phyloP scores from a whole-genome alignment of 257 asterid species.

The Nicotiana noctiflora region DNA sequence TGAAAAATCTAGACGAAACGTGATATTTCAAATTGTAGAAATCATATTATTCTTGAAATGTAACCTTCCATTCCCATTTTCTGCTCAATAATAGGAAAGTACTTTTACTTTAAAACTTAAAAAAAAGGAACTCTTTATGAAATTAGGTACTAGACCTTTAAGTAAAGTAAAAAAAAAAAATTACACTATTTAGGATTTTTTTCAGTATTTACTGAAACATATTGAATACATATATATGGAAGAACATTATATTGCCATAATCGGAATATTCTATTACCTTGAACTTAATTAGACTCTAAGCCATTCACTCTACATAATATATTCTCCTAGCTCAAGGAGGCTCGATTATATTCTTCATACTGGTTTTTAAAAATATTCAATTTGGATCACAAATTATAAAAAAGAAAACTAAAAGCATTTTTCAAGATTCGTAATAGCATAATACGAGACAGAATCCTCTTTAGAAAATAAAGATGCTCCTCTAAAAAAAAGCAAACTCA shows the following conservation, averaged over 20 bases:
- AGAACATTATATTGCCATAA: neutral
- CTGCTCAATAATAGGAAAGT: neutral
- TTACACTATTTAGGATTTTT: neutral
- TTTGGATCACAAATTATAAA: neutral
- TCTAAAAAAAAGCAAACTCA: neutral
- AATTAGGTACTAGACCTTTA: neutral
- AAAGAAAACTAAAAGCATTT: no score
- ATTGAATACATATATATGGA: neutral
- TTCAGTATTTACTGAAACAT: neutral
- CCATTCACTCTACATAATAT: neutral
- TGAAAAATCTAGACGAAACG: no score
- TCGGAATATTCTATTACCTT: neutral
- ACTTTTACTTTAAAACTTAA: neutral
- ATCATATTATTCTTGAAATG: neutral
- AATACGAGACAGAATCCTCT: neutral
- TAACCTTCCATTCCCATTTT: neutral
- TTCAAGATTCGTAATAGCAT: neutral
- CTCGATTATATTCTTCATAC: neutral
- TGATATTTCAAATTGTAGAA: neutral
- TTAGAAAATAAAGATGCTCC: neutral
- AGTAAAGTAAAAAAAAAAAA: no score
- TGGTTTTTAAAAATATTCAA: neutral
- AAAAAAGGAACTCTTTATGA: neutral
- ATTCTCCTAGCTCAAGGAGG: neutral
- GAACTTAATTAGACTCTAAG: neutral